Evolutionary conservation across 306 rosid species (phyloP), one percentile per base, ranked within the genome.

Genomic region (Pachyrhizus erosus): DNA sequence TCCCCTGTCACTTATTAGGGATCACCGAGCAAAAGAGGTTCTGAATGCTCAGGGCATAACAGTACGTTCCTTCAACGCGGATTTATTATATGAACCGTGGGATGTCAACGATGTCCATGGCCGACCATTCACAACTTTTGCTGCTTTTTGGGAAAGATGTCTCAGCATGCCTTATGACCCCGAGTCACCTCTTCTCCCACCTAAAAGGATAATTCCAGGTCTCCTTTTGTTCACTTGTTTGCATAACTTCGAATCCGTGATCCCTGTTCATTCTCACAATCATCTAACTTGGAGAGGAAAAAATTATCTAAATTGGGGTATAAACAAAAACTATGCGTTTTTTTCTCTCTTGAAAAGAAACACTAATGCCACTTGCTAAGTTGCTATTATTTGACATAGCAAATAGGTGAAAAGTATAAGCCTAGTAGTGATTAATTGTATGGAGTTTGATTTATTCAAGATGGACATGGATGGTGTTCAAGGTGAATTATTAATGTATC

Each of bases 161-260:
- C 98, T 90, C 48, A 91, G 92, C 91, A 92, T 92, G 98, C 95
- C 98, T 57, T 94, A 75, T 77, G 98, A 94, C 80, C 98, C 98
- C 0, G 98, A 92, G 77, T 84, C 98, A 0, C 98, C 98, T 45
- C 95, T 92, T 82, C 97, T 94, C 2, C 98, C 98, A 5, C 98
- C 98, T 33, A 92, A 90, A 83, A 90, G 91, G 88, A 92, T 94
- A 27, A 64, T 90, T 73, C 84, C 94, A 92, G 98, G 98, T 94
- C 76, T n/a, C 1, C 27, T 75, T 65, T 43, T 77, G 23, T 68
- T 62, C 80, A 9, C n/a, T 69, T 68, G 54, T 61, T 37, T 72
- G 29, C 57, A 29, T 65, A 20, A 27, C 17, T n/a, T 40, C 45
- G 2, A 12, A 26, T 39, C 9, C 58, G 17, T 48, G 64, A 54